These are phyloP conservation scores for Syzygium grande DNA, from an alignment of 345 rosid species.

Conservation along the genomic window DNA sequence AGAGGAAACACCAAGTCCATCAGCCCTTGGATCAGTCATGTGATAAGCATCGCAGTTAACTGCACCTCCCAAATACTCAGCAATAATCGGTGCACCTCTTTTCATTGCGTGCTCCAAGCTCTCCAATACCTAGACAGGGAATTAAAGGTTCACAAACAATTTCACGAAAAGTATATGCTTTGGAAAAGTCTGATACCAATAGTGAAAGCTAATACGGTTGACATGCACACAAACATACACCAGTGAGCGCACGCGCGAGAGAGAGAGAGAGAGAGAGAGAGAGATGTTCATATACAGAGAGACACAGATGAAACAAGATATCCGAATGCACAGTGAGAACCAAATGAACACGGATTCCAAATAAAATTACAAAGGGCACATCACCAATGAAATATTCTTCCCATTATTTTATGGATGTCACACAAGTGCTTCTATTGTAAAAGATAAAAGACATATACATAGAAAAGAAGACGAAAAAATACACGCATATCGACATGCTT, in stretches of 20 bases:
- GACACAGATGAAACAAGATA: not conserved
- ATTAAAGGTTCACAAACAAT: not conserved
- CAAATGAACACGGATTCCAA: not conserved
- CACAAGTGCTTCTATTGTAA: not conserved
- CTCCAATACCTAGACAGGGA: slow-evolving; percentile 69
- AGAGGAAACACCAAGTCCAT: slow-evolving; percentile 98
- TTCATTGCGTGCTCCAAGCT: slow-evolving; percentile 98
- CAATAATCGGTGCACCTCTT: slow-evolving; percentile 94
- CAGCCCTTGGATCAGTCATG: slow-evolving; percentile 99
- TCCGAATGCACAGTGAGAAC: not conserved
- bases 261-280: not conserved
- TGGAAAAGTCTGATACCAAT: not conserved
- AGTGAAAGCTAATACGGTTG: not conserved
- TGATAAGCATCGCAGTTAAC: slow-evolving; percentile 97
- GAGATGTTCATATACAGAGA: not conserved
- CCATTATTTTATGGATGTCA: not conserved
- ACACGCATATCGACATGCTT: not conserved
- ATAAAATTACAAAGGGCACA: not conserved
- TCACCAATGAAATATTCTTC: not conserved
- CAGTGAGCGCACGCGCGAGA: not conserved
- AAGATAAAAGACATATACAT: not conserved
- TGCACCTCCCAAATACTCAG: slow-evolving; percentile 97
- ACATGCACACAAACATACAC: not conserved
- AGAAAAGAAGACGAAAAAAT: not conserved
- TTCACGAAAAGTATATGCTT: not conserved